Evolutionary conservation across 805 yeast species (phyloP).

Genomic region (Candida yuanshanica): DNA sequence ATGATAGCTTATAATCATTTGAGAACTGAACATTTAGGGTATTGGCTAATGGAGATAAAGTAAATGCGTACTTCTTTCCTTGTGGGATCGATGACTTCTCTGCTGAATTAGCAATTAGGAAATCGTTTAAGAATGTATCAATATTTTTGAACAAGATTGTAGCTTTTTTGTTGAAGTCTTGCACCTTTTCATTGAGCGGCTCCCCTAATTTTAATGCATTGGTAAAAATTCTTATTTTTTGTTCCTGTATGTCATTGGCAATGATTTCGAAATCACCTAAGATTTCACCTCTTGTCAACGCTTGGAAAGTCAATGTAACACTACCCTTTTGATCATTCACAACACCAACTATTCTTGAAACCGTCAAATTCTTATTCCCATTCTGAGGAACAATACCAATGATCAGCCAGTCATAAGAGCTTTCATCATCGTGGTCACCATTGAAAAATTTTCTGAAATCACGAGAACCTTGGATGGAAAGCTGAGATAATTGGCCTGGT

Average conservation of each 20-base stretch:
- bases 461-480: slow-evolving; percentile 15
- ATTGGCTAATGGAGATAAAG: slow-evolving; percentile 55
- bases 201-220: slow-evolving; percentile 16
- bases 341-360: slow-evolving; percentile 40
- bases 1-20: slow-evolving; percentile 41
- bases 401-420: slow-evolving; percentile 22
- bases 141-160: slow-evolving; percentile 21
- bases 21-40: slow-evolving; percentile 51
- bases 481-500: slow-evolving; percentile 6
- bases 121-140: slow-evolving; percentile 30
- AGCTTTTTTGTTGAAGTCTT: slow-evolving; percentile 11
- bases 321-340: slow-evolving; percentile 33
- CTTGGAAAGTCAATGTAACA: slow-evolving; percentile 43
- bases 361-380: slow-evolving; percentile 31
- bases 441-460: slow-evolving; percentile 17
- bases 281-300: slow-evolving; percentile 39
- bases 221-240: slow-evolving; percentile 9
- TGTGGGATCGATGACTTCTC: slow-evolving; percentile 16
- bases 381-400: slow-evolving; percentile 19
- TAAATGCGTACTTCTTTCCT: slow-evolving; percentile 29
- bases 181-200: slow-evolving; percentile 5
- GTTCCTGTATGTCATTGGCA: slow-evolving; percentile 10
- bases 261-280: slow-evolving; percentile 13
- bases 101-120: slow-evolving; percentile 28
- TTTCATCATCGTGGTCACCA: slow-evolving; percentile 16